Base-by-base conservation (phyloP, 495 filamentous ascomycete genomes). In the Trypethelium eluteriae region DNA sequence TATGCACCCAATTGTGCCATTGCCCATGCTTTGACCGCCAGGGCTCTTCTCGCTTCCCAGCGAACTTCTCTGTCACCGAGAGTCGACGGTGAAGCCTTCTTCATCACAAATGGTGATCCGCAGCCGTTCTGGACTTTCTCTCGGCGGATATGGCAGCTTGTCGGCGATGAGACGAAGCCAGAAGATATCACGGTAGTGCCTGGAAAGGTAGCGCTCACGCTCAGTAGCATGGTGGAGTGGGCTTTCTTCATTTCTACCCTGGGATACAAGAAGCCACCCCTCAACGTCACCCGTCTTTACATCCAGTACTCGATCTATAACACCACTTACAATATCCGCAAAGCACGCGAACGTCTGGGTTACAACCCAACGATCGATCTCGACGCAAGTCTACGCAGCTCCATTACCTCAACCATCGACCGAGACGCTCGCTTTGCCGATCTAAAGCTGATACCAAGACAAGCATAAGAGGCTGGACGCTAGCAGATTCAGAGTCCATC, bases 71-170 rank as follows among this genome's bases (percentile, higher is more conserved):
- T n/a, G n/a, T n/a, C n/a, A n/a, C n/a, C n/a, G n/a, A n/a, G 81
- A 38, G 90, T 96, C 14, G 94, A 97, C 73, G 94, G 94, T 44
- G 92, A 98, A 76, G 89, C 89, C 34, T 98, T 97, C 83, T 85
- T 96, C 75, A 88, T 98, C 76, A 98, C 94, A 67, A 98, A 98
- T 76, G 92, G 89, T 72, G 81, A 83, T 64, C 94, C 94, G 0
- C 80, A 96, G 32, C 96, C 95, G 74, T 98, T 98, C 81, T 98
- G 93, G 93, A 93, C 98, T 74, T 89, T 93, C 71, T 83, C 86
- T 41, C 87, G 90, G 49, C 81, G 85, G 47, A 82, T 94, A 38
- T 97, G 92, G 91, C 83, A 71, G 16, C 70, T 71, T 25, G 76
- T 76, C 10, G 78, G 77, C 5, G 75, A 79, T 62, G 63, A 65